phyloP scores from a whole-genome alignment of 805 yeast species.

The Kazachstania taianensis region DNA sequence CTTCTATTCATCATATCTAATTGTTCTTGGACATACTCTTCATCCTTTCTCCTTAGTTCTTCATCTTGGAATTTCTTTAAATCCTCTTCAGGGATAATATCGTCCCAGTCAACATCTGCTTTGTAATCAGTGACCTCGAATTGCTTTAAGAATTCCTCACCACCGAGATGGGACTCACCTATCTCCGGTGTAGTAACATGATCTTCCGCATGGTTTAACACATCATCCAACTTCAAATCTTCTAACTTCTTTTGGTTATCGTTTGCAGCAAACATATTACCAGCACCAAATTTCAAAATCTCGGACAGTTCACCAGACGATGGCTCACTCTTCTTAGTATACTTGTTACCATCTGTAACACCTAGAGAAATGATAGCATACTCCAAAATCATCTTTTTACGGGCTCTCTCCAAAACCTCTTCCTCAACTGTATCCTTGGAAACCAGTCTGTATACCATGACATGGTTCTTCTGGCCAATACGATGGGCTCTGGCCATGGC shows the following conservation, averaged over 20 bases:
- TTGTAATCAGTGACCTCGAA: slow-evolving; percentile 98
- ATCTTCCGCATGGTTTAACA: slow-evolving; percentile 92
- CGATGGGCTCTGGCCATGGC: slow-evolving; percentile 99
- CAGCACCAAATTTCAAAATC: slow-evolving; percentile 95
- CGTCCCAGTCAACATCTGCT: slow-evolving; percentile 99
- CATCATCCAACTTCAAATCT: slow-evolving; percentile 90
- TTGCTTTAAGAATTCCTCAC: slow-evolving; percentile 93
- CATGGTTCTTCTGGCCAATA: slow-evolving; percentile 98
- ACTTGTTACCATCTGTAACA: slow-evolving; percentile 60
- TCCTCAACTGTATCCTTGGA: slow-evolving; percentile 97
- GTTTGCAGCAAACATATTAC: slow-evolving; percentile 91
- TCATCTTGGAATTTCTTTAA: slow-evolving; percentile 80
- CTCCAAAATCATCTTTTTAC: slow-evolving; percentile 96
- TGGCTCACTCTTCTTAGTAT: slow-evolving; percentile 58
- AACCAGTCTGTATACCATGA: slow-evolving; percentile 94
- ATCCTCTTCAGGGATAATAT: slow-evolving; percentile 93
- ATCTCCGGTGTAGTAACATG: slow-evolving; percentile 92
- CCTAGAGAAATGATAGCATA: slow-evolving; percentile 96
- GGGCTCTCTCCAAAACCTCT: slow-evolving; percentile 90
- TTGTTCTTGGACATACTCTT: slow-evolving; percentile 78
- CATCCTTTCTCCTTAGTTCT: slow-evolving; percentile 79
- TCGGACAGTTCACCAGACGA: slow-evolving; percentile 77
- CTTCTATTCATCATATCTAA: slow-evolving; percentile 79
- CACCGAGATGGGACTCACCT: slow-evolving; percentile 96
- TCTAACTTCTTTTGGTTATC: slow-evolving; percentile 95